phyloP scores from a whole-genome alignment of 208 protist species.

The Acanthamoeba lenticulata region DNA sequence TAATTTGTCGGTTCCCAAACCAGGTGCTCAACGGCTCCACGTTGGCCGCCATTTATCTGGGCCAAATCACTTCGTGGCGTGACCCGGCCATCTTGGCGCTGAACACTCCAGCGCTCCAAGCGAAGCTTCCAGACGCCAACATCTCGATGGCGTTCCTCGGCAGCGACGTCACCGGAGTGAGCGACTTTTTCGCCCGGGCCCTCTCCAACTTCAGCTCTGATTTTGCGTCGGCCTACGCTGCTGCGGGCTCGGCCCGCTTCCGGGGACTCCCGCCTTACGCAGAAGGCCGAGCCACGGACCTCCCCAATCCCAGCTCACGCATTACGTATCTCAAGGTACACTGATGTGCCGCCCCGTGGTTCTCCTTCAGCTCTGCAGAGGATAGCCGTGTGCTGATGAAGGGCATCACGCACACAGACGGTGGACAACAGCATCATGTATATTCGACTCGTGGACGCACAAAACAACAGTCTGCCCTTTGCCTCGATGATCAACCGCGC shows the following conservation, averaged over 20 bases:
- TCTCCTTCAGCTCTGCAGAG: neutral
- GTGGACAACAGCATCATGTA: conserved; percentile 33
- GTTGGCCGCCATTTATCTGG: neutral
- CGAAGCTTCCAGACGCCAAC: neutral
- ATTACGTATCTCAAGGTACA: neutral
- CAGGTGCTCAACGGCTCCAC: neutral
- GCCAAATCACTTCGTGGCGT: neutral
- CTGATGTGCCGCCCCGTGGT: neutral
- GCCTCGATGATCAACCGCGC: conserved; percentile 2
- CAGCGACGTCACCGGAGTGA: neutral
- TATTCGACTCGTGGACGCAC: neutral
- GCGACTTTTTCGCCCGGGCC: neutral
- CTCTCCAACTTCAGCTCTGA: conserved; percentile 1
- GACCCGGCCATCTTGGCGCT: neutral
- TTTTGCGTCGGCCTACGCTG: neutral
- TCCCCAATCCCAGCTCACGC: neutral
- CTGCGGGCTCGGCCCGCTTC: neutral
- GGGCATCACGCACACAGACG: neutral
- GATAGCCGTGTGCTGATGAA: neutral
- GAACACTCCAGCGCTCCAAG: neutral
- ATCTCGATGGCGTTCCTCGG: neutral
- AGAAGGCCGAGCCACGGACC: neutral
- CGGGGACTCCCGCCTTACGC: neutral
- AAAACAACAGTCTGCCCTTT: neutral
- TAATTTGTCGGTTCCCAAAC: too few relatives aligned